These are phyloP conservation scores for Daphne laureola DNA, from an alignment of 441 rosid species.

Conservation along the genomic window DNA sequence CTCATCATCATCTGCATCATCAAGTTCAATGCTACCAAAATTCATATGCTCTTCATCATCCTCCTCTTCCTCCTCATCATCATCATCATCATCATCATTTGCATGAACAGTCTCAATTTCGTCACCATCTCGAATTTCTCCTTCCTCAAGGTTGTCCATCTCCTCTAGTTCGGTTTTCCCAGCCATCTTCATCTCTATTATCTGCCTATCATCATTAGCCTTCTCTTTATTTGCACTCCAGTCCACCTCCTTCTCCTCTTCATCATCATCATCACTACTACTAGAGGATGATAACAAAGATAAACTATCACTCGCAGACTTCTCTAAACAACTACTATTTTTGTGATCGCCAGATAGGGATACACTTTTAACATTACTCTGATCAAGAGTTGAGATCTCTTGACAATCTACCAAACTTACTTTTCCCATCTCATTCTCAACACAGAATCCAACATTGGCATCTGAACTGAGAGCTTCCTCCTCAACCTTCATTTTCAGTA, in stretches of 20 bases:
- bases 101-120: conserved; percentile 23
- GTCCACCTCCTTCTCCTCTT: conserved; percentile 7
- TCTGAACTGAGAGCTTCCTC: conserved; percentile 18
- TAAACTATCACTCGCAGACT: conserved; percentile 36
- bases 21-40: conserved; percentile 32
- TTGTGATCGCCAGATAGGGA: conserved; percentile 18
- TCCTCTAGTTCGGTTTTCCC: conserved; percentile 19
- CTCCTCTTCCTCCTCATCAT: conserved; percentile 25
- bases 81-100: conserved; percentile 22
- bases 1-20: conserved; percentile 27
- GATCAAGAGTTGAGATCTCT: conserved; percentile 12
- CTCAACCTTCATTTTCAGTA: conserved; percentile 28
- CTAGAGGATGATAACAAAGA: conserved; percentile 30
- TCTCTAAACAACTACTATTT: conserved; percentile 23
- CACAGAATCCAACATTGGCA: conserved; percentile 28
- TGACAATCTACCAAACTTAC: conserved; percentile 27
- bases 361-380: conserved; percentile 19
- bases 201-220: conserved; percentile 16
- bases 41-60: conserved; percentile 39
- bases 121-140: conserved; percentile 54
- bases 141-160: conserved; percentile 67
- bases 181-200: conserved; percentile 17
- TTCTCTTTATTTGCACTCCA: conserved; percentile 12
- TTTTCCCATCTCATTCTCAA: conserved; percentile 46
- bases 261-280: conserved; percentile 22